Evolutionary conservation across 768 basidiomycete species (phyloP).

Genomic region (Trametes elegans): DNA sequence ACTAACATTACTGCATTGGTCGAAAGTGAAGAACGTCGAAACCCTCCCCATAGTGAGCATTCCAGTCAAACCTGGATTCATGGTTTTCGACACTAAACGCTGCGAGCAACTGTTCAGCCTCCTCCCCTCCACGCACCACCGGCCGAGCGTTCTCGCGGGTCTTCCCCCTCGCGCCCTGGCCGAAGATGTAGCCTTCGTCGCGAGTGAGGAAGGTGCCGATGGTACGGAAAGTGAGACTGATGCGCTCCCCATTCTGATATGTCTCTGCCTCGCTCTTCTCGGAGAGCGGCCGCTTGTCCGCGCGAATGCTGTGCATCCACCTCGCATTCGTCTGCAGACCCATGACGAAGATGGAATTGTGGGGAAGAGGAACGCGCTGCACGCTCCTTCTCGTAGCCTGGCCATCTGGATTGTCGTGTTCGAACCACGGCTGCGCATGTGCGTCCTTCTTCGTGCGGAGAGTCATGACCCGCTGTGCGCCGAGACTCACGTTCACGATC

Average conservation of each 20-base stretch:
- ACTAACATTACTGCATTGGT: background rate
- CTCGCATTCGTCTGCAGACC: slow-evolving; percentile 68
- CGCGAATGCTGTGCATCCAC: slow-evolving; percentile 77
- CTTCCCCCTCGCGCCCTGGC: slow-evolving; percentile 72
- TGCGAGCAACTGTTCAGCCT: slow-evolving; percentile 48
- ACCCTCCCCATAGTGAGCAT: slow-evolving; percentile 59
- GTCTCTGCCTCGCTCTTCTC: slow-evolving; percentile 57
- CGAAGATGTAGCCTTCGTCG: slow-evolving; percentile 56
- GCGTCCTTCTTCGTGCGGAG: slow-evolving; percentile 63
- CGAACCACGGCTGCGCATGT: background rate
- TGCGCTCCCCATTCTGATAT: slow-evolving; percentile 57
- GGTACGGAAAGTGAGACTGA: slow-evolving; percentile 76
- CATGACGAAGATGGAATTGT: slow-evolving; percentile 83
- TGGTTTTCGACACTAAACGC: slow-evolving; percentile 80
- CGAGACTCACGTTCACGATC: slow-evolving; percentile 80
- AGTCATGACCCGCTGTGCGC: slow-evolving; percentile 75
- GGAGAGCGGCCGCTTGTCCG: slow-evolving; percentile 62
- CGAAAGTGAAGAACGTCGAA: slow-evolving; percentile 62
- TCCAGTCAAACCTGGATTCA: slow-evolving; percentile 69
- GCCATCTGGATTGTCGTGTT: background rate
- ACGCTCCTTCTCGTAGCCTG: slow-evolving; percentile 14
- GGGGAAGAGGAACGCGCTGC: slow-evolving; percentile 71
- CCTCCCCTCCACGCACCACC: slow-evolving; percentile 52
- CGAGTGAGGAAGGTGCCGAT: slow-evolving; percentile 72
- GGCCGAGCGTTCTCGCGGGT: slow-evolving; percentile 47